These are phyloP conservation scores for Metschnikowia lachancei DNA, from an alignment of 805 yeast genomes.

Conservation along the genomic window DNA sequence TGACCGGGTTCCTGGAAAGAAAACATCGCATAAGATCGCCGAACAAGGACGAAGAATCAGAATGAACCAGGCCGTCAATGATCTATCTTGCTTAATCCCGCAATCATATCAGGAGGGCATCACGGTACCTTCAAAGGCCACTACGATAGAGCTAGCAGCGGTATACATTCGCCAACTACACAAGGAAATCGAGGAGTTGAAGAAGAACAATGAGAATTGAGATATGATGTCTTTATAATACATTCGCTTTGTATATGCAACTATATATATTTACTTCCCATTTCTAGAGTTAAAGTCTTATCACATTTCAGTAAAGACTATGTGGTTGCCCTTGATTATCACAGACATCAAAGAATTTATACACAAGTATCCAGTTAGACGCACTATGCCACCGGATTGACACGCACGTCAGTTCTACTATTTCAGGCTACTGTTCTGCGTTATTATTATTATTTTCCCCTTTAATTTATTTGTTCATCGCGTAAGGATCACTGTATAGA, in stretches of 20 bases:
- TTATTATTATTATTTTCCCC: too few species aligned
- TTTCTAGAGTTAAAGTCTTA: too few species aligned
- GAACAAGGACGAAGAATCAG: conserved; percentile 95
- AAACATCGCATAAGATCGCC: conserved; percentile 82
- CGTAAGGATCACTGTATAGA: too few species aligned
- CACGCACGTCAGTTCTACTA: too few species aligned
- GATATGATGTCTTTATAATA: neutral
- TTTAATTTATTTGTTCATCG: too few species aligned
- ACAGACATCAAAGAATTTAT: too few species aligned
- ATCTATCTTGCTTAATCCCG: conserved; percentile 67
- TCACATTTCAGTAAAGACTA: too few species aligned
- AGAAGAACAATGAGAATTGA: neutral
- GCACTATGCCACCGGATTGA: too few species aligned
- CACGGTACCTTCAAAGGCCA: conserved; percentile 81
- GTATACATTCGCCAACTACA: conserved; percentile 51
- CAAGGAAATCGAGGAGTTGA: conserved; percentile 27
- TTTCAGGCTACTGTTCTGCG: too few species aligned
- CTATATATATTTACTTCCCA: too few species aligned
- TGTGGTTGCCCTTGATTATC: too few species aligned
- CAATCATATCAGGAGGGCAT: conserved; percentile 54
- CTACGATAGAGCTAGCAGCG: conserved; percentile 89
- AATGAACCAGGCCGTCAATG: conserved; percentile 82
- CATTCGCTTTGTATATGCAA: neutral
- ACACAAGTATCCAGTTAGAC: too few species aligned
- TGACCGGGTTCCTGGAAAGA: conserved; percentile 45